Percentiles rank a stretch among this genome's conserved stretches.
Evolutionary conservation across 2,329 filamentous ascomycete genomes (phyloP).

Genomic region (Pleoardoris graminearum): DNA sequence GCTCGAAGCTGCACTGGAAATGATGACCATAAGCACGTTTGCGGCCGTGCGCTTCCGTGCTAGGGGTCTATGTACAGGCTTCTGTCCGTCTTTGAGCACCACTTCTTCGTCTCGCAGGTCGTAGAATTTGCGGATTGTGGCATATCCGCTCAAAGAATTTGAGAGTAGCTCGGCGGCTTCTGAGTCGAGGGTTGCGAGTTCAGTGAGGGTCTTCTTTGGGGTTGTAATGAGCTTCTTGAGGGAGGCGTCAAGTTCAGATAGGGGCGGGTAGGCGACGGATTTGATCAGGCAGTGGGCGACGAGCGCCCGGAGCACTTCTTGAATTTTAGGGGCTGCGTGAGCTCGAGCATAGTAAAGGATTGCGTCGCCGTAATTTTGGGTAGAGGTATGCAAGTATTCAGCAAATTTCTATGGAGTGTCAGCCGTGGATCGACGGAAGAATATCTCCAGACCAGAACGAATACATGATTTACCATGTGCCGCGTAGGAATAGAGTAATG

Average conservation of each 20-base stretch:
- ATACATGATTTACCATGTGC: no score
- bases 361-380: constrained; percentile 80
- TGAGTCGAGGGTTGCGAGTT: constrained; percentile 72
- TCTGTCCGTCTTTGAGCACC: constrained; percentile 39
- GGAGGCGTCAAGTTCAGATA: constrained; percentile 71
- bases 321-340: constrained; percentile 76
- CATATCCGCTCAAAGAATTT: constrained; percentile 87
- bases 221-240: constrained; percentile 71
- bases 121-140: constrained; percentile 87
- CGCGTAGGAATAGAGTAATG: no score
- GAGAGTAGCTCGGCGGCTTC: constrained; percentile 83
- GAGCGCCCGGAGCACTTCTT: constrained; percentile 81
- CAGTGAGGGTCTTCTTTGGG: constrained; percentile 71
- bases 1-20: constrained; percentile 83
- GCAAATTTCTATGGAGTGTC: constrained; percentile 70
- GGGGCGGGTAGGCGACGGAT: constrained; percentile 76
- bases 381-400: constrained; percentile 71
- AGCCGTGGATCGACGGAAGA: constrained; percentile 17
- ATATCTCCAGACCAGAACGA: no score
- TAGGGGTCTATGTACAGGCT: constrained; percentile 55
- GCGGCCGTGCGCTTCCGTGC: constrained; percentile 71
- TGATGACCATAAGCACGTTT: constrained; percentile 75
- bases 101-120: constrained; percentile 76
- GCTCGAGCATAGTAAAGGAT: constrained; percentile 90
- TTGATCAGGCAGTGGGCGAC: constrained; percentile 86